Evolutionary conservation across 106 monocot genomes (phyloP).

Genomic region (Posidonia australis): DNA sequence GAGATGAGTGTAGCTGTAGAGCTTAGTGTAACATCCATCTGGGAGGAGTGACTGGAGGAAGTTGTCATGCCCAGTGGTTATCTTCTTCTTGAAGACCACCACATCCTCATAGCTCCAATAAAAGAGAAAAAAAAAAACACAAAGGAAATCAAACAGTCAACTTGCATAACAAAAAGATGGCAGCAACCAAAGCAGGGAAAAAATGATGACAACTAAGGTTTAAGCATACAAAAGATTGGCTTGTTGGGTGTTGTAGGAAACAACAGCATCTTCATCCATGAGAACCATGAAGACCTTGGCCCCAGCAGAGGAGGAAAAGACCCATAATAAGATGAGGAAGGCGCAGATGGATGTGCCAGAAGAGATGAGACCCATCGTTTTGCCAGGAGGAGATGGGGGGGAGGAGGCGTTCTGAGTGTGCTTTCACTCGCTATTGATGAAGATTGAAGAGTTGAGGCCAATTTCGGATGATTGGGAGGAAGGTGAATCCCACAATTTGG

Average conservation of each 20-base stretch:
- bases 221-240: not conserved
- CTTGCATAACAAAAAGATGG: not conserved
- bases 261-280: slow-evolving; percentile 15
- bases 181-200: not conserved
- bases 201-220: not conserved
- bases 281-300: slow-evolving; percentile 22
- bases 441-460: not conserved
- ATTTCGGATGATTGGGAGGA: not conserved
- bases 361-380: no score
- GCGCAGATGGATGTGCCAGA: no score
- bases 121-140: not conserved
- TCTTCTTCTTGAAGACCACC: slow-evolving; percentile 10
- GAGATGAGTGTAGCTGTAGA: slow-evolving; percentile 25
- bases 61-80: slow-evolving; percentile 6
- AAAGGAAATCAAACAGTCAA: not conserved
- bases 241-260: not conserved
- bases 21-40: slow-evolving; percentile 14
- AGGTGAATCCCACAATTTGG: not conserved
- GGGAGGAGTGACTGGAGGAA: slow-evolving; percentile 18
- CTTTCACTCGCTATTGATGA: not conserved
- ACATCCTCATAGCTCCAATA: slow-evolving; percentile 3
- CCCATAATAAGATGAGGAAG: not conserved
- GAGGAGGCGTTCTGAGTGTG: not conserved
- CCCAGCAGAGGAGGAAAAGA: not conserved
- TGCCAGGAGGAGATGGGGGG: not conserved